Conservation (phyloP, 2,329 filamentous ascomycete genomes). For the Aspergillus pseudonomiae region DNA sequence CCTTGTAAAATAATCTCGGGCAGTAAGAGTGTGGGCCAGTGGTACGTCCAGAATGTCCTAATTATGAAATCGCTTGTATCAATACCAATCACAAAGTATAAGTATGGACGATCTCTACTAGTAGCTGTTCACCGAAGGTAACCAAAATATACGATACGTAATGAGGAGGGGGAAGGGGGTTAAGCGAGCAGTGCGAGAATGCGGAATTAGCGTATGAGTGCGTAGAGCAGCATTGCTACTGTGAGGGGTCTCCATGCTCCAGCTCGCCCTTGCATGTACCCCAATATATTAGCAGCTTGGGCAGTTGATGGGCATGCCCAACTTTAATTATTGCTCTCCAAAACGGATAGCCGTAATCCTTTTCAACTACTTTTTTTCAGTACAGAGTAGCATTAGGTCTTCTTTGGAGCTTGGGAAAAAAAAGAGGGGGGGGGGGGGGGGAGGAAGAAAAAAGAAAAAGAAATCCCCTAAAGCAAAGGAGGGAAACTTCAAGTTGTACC, state of each 20-base stretch:
- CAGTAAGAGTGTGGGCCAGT: neutral
- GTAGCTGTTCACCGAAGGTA: no score
- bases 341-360: no score
- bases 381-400: no score
- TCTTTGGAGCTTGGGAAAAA: neutral
- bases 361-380: no score
- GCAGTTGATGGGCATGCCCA: neutral
- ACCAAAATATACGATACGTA: neutral
- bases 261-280: conserved; percentile 1
- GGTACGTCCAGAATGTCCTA: neutral
- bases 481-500: neutral
- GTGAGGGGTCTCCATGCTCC: neutral
- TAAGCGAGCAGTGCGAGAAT: neutral
- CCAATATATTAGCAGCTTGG: neutral
- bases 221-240: neutral
- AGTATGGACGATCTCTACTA: neutral
- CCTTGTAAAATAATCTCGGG: neutral
- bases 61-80: neutral
- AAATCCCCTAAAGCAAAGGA: neutral
- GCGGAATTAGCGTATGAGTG: neutral
- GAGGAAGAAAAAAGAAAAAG: neutral
- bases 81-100: neutral
- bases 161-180: neutral
- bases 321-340: neutral
- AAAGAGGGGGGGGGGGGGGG: no score